These are phyloP conservation scores for Colletotrichum tropicicola DNA, from an alignment of 2,329 filamentous ascomycete genomes.

Conservation along the genomic window DNA sequence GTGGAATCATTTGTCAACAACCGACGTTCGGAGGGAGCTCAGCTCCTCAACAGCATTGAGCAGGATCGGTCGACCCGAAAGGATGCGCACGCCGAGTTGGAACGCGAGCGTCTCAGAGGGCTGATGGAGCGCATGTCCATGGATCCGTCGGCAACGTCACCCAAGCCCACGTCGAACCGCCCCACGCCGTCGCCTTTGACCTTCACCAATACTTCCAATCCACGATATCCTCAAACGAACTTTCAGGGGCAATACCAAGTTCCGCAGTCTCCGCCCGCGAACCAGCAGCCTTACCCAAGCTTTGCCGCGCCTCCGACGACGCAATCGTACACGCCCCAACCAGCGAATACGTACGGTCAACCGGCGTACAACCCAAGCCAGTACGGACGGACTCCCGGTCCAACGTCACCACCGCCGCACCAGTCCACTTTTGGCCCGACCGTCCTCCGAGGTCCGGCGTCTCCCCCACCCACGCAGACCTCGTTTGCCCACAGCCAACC, in stretches of 20 bases:
- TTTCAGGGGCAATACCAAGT: conserved; percentile 68
- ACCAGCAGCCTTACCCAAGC: conserved; percentile 52
- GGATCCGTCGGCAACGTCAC: conserved; percentile 63
- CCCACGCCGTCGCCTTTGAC: conserved; percentile 45
- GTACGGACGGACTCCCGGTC: conserved; percentile 65
- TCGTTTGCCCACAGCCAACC: conserved; percentile 48
- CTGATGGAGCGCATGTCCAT: conserved; percentile 97
- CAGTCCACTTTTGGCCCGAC: conserved; percentile 60
- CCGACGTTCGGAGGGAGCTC: conserved; percentile 87
- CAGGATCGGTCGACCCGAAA: conserved; percentile 74
- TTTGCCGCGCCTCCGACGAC: conserved; percentile 52
- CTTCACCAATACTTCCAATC: conserved; percentile 41
- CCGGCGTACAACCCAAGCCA: conserved; percentile 67
- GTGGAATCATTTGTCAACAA: conserved; percentile 98
- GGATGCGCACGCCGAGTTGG: conserved; percentile 75
- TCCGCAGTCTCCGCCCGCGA: conserved; percentile 64
- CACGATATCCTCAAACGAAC: conserved; percentile 62
- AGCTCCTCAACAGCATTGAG: conserved; percentile 89
- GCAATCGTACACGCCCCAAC: conserved; percentile 45
- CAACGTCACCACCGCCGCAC: conserved; percentile 70
- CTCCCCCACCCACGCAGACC: conserved; percentile 67
- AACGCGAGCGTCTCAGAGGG: conserved; percentile 84
- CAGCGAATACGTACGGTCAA: conserved; percentile 55
- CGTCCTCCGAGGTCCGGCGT: conserved; percentile 52
- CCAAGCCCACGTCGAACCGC: conserved; percentile 43